These are phyloP conservation scores for Ogataea nitratoaversa DNA, from an alignment of 805 yeast species.

Conservation along the genomic window DNA sequence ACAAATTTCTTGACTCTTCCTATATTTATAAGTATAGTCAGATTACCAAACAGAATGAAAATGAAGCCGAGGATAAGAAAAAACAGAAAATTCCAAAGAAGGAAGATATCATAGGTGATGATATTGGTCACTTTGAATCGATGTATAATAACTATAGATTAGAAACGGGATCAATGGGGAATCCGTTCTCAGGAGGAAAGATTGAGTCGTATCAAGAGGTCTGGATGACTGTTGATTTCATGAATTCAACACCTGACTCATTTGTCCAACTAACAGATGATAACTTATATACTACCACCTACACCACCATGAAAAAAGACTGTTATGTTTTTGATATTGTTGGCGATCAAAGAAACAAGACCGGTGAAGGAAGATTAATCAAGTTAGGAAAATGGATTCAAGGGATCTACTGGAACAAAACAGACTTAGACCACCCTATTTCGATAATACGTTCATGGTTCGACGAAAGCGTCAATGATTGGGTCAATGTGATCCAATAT, in stretches of 20 bases:
- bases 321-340: constrained; percentile 26
- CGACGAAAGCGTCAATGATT: constrained; percentile 5
- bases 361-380: constrained; percentile 40
- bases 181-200: constrained; percentile 40
- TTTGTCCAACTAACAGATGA: not conserved
- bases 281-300: not conserved
- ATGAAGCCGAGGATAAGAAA: too few species aligned
- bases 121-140: constrained; percentile 42
- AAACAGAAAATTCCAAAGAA: constrained; percentile 7
- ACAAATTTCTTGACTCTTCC: constrained; percentile 38
- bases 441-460: constrained; percentile 17
- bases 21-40: constrained; percentile 25
- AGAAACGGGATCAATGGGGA: constrained; percentile 48
- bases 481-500: constrained; percentile 12
- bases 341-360: constrained; percentile 13
- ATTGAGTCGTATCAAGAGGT: constrained; percentile 46
- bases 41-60: too few species aligned
- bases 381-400: constrained; percentile 49
- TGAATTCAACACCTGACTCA: constrained; percentile 27
- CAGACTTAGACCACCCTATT: constrained; percentile 22
- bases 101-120: constrained; percentile 16
- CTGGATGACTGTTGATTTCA: constrained; percentile 49
- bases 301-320: not conserved
- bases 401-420: constrained; percentile 38
- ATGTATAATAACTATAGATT: constrained; percentile 38